These are phyloP conservation scores for Phytophthora pini DNA, from an alignment of 352 stramenopile genomes.

Conservation along the genomic window DNA sequence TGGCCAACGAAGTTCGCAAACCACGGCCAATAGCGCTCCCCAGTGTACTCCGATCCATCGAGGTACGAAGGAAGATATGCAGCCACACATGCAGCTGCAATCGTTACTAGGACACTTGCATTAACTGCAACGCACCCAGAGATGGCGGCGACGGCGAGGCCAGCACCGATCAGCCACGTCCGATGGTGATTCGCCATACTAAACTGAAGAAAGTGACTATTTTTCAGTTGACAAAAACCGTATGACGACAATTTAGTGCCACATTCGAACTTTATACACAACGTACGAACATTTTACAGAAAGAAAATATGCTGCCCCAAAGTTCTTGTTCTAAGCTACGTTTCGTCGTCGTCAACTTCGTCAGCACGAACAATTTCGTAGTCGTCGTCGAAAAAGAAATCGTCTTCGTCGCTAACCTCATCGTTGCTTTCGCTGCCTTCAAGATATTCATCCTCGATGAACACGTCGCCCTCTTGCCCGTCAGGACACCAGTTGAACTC, in stretches of 20 bases:
- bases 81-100: slow-evolving; percentile 36
- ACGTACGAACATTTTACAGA: too few relatives aligned
- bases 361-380: slow-evolving; percentile 21
- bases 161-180: slow-evolving; percentile 40
- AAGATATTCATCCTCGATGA: slow-evolving; percentile 35
- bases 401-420: slow-evolving; percentile 25
- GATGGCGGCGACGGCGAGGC: slow-evolving; percentile 37
- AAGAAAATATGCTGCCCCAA: too few relatives aligned
- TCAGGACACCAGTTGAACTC: slow-evolving; percentile 34
- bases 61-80: slow-evolving; percentile 67
- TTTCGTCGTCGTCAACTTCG: slow-evolving; percentile 14
- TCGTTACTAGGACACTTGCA: slow-evolving; percentile 14
- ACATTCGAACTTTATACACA: not conserved
- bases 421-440: slow-evolving; percentile 12
- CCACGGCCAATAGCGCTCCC: slow-evolving; percentile 63
- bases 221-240: not conserved
- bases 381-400: slow-evolving; percentile 21
- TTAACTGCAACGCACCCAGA: slow-evolving; percentile 42
- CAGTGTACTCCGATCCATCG: slow-evolving; percentile 62
- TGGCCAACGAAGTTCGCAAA: slow-evolving; percentile 51
- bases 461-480: slow-evolving; percentile 23
- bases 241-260: slow-evolving; percentile 4
- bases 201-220: slow-evolving; percentile 2
- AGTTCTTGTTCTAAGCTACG: not conserved
- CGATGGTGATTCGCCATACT: slow-evolving; percentile 21